Base-by-base conservation (phyloP, 2,329 filamentous ascomycete genomes). In the Pyricularia pennisetigena region DNA sequence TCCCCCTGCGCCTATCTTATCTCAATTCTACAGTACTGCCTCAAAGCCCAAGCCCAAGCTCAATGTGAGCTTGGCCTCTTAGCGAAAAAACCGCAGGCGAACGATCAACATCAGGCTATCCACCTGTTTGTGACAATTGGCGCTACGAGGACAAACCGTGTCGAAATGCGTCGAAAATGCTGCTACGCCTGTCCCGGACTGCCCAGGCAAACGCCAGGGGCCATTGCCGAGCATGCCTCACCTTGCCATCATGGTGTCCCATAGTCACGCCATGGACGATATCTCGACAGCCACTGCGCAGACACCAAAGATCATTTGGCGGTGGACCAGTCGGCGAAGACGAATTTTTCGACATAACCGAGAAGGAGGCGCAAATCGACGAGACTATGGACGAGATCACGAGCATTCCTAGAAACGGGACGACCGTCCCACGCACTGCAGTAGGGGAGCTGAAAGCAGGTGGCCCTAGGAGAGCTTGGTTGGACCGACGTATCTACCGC, bases 141-240 rank as follows among this genome's bases (percentile, higher is more conserved):
- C 23, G 23, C 24, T 9, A 5, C 57, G 23, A 61, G n/a, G 28
- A 23, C 54, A 12, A 61, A 24, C 41, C 23, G 57, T 26, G 41
- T 9, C 72, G 73, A 72, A 68, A 80, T 80, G 80, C 75, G 71
- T 74, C 74, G 72, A 79, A 76, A 74, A 93, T 93, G 90, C 86
- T 86, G 78, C 82, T 83, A 71, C 76, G 92, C 72, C 90, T 88
- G 88, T 88, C 86, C 77, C 85, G 88, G 79, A 85, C 86, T 79
- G 82, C 84, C 74, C 85, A 85, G 82, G 83, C 83, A 79, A 85
- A 84, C 78, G 82, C 84, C 73, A 91, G 88, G 73, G 90, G 87
- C 79, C 83, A 83, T 78, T 91, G 88, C 79, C 82, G 84, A 72
- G 81, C 85, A 74, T 90, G 88, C 78, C 78, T 85, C 68, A 82